Conservation (phyloP, 306 rosid species). For the Calophaca sinica region DNA sequence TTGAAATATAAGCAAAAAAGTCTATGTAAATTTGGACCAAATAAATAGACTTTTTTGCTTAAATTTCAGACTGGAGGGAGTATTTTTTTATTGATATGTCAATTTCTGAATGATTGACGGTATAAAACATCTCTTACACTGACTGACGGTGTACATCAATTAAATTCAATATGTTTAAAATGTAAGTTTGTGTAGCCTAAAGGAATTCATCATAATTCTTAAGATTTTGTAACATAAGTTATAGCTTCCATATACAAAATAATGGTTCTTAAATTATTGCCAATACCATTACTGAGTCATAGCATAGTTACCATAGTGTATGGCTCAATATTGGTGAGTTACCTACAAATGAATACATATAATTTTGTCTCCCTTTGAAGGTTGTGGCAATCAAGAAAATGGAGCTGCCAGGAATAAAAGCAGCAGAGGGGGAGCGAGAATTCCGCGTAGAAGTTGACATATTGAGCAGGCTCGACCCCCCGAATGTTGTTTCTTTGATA, state of each 20-base stretch:
- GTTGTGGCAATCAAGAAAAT: slow-evolving; percentile 90
- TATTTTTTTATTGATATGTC: too few species aligned
- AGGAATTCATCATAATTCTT: slow-evolving; percentile 21
- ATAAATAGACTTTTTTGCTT: too few species aligned
- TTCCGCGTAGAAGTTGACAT: slow-evolving; percentile 94
- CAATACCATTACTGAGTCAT: slow-evolving; percentile 2
- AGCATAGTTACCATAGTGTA: neutral
- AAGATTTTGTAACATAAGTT: neutral
- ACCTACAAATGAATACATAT: slow-evolving; percentile 16
- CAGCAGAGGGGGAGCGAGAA: slow-evolving; percentile 85
- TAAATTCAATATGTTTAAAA: neutral
- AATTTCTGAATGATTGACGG: too few species aligned
- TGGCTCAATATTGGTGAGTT: neutral
- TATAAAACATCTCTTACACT: too few species aligned
- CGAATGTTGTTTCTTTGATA: slow-evolving; percentile 87
- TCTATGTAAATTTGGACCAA: too few species aligned
- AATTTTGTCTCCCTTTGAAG: slow-evolving; percentile 48
- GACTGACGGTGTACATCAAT: too few species aligned
- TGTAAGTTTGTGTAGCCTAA: neutral
- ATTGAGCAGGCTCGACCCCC: slow-evolving; percentile 90
- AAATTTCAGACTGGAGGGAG: too few species aligned
- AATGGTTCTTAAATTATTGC: neutral
- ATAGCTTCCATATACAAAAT: slow-evolving; percentile 26
- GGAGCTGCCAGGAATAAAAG: slow-evolving; percentile 78
- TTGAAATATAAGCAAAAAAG: too few species aligned